Base-by-base conservation (phyloP, 2,329 filamentous ascomycete genomes). In the Neonectria sp. region DNA sequence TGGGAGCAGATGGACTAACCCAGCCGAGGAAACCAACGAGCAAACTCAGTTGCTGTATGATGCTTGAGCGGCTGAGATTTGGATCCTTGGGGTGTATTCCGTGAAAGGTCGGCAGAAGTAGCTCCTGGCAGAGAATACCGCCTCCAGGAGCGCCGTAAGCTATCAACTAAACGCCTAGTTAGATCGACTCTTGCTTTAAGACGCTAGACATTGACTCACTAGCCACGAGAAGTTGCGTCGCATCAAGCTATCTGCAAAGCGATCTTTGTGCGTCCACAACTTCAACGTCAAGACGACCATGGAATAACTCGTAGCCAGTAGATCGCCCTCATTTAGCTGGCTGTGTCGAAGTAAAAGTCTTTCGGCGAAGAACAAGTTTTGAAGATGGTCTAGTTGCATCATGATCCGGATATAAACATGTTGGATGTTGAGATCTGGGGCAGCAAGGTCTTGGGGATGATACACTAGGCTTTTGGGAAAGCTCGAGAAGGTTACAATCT, bases 21-120 rank as follows among this genome's bases (percentile, higher is more conserved):
- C 86, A 88, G 63, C 86, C 84, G 4, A 88, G 78, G 56, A 87
- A 88, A 0, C 83, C 85, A 2, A 86, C 80, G 0, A 88, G 77
- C 0, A 88, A 81, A 63, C 83, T 86, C 3, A 88, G 79, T 60
- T 87, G 84, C 71, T 87, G 85, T 9, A 87, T 82, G 31, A 87
- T 83, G 57, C 79, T 79, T 0, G 84, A 86, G 2, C 83, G 80
- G 24, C 77, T 76, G 2, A 79, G 62, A 27, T 73, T 71, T 25
- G 71, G 67, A 8, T 69, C 70, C 13, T 46, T 60, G 4, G 61
- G 55, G 4, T 69, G 65, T 6, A 48, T 65, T 3, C 57, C 58
- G 21, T 37, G 35, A 27, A 65, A 65, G 3, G 78, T 68, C 6
- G 84, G 82, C 43, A 81, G 82, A 0, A 87, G 78, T 2, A 88